Conservation (phyloP, 345 rosid genomes). For the Brassica cretica region DNA sequence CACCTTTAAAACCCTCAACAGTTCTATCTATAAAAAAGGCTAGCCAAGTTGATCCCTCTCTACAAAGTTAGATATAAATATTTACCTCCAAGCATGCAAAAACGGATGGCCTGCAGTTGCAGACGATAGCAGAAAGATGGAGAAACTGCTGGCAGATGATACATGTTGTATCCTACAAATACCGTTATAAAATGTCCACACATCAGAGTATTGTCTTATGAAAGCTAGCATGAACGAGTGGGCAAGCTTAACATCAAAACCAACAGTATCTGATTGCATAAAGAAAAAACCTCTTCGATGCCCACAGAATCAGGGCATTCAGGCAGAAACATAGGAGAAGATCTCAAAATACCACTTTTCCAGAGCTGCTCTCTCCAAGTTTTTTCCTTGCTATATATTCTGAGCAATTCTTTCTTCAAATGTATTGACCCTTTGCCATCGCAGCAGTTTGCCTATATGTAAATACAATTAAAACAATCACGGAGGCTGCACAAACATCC, state of each 20-base stretch:
- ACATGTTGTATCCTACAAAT: slow-evolving; percentile 82
- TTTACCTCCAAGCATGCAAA: slow-evolving; percentile 90
- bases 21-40: background rate
- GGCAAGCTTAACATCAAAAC: slow-evolving; percentile 1
- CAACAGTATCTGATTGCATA: slow-evolving; percentile 36
- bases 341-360: slow-evolving; percentile 75
- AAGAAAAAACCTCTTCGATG: slow-evolving; percentile 72
- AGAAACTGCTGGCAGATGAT: slow-evolving; percentile 88
- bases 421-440: slow-evolving; percentile 57
- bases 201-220: slow-evolving; percentile 18
- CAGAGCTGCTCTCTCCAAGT: slow-evolving; percentile 78
- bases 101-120: slow-evolving; percentile 79
- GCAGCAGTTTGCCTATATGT: slow-evolving; percentile 45
- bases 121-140: slow-evolving; percentile 78
- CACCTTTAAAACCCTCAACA: background rate
- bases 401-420: slow-evolving; percentile 73
- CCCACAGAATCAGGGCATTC: slow-evolving; percentile 80
- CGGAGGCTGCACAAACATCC: background rate
- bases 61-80: background rate
- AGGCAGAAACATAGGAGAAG: slow-evolving; percentile 69
- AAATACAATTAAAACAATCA: slow-evolving; percentile 20
- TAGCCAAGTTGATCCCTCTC: background rate
- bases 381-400: slow-evolving; percentile 70
- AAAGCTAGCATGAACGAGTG: slow-evolving; percentile 11
- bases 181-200: slow-evolving; percentile 24